Base-by-base conservation (phyloP, 2,329 filamentous ascomycete species). In the Xylaria sp. region DNA sequence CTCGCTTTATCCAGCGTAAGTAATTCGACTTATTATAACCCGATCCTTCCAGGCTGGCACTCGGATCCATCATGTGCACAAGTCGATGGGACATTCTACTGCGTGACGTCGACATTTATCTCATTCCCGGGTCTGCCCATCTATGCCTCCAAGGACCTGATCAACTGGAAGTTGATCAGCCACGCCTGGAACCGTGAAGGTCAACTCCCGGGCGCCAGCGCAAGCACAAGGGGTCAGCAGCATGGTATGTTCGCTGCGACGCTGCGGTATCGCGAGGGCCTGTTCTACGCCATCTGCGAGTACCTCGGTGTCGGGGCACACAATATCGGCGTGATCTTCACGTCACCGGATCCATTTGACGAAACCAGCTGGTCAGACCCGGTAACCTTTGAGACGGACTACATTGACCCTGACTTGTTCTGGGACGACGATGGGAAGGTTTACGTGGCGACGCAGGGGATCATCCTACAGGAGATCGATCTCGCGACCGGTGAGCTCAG, bases 111-210 rank as follows among this genome's bases (percentile, higher is more conserved):
- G 0, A 83, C 80, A 1, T 86, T 85, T 66, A 79, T 81, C 56
- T 75, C 78, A 0, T 85, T 84, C 65, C 83, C 83, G 0, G 83
- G 83, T 0, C 72, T 85, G 4, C 83, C 83, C 0, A 78, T 86
- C 19, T 80, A 85, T 67, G 81, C 82, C 1, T 83, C 79, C n/a
- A 78, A 77, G 56, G 82, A 86, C 67, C 70, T 87, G 17, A 66
- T 76, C 15, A 79, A 80, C 55, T 86, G 83, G 82, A 81, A 79
- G 59, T 75, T 76, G 7, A 69, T 74, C 53, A 76, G 77, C 57
- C 77, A 80, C 40, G 78, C 74, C 3, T 77, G 77, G 68, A 78
- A 72, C 52, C 76, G 78, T 3, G 74, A 80, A 37, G 74, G 74
- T 58, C 78, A 80, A 65, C 74, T 83, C 3, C 78, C 79, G 0